Evolutionary conservation across 768 basidiomycete species (phyloP).

Genomic region (Russula dissimulans): DNA sequence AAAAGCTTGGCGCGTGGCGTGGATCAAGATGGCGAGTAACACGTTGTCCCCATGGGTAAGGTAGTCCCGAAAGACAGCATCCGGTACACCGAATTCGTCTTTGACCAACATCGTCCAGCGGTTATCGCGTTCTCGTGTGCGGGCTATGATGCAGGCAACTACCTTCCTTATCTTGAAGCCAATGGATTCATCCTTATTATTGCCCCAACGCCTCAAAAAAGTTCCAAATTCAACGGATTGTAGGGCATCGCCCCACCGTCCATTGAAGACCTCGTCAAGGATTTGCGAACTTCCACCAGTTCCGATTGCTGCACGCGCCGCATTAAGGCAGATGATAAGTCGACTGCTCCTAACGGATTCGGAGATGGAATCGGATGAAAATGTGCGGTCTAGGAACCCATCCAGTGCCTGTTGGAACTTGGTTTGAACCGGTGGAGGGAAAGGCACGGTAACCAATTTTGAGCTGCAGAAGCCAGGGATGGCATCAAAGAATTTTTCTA

Average conservation of each 20-base stretch:
- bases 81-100: neutral
- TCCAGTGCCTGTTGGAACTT: neutral
- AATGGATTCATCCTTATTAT: neutral
- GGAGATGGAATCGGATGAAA: neutral
- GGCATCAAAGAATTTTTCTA: neutral
- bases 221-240: neutral
- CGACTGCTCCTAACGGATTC: neutral
- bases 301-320: neutral
- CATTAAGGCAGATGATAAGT: neutral
- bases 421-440: neutral
- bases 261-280: neutral
- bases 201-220: neutral
- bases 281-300: neutral
- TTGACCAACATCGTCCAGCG: neutral
- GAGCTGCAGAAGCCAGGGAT: neutral
- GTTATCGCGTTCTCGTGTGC: neutral
- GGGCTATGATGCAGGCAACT: neutral
- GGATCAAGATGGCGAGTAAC: neutral
- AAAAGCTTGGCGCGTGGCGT: neutral
- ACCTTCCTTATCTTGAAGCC: neutral
- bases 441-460: neutral
- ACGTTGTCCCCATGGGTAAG: neutral
- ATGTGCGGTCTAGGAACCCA: neutral
- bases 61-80: neutral
- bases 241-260: neutral